Evolutionary conservation across 148 eudicot species (phyloP), one percentile per base, ranked within the genome.

Genomic region (Arctostaphylos glauca): DNA sequence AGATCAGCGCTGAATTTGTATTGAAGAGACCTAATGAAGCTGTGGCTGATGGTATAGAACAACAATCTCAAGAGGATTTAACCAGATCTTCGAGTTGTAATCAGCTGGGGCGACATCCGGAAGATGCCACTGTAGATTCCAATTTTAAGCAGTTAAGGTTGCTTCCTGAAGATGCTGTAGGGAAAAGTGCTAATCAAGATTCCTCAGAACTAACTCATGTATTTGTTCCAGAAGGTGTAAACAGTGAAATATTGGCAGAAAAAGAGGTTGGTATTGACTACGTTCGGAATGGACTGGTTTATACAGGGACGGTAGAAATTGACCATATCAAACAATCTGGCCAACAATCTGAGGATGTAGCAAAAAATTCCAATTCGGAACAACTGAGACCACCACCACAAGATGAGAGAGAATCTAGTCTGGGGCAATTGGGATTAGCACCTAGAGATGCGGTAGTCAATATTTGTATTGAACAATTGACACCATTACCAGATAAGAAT

Each of bases 251-350:
- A 38, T 79, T 76, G 83, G 72, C 80, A 52, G 83, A 83, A 48
- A 85, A 81, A 31, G 77, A 78, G 70, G 66, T 23, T 62, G 83
- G 41, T 73, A 76, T 81, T 9, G 86, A 83, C 86, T 53, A 76
- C 50, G 78, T 66, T 64, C 79, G 74, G 53, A 84, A 84, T 77
- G 76, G 62, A 80, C 52, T n/a, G 41, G 81, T 46, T 74, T 78
- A 59, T 44, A 75, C 67, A 71, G 49, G 62, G 77, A 77, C 55
- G 6, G 55, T 44, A 15, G 84, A 82, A 15, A 21, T 15, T 23
- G 41, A 75, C 67, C 47, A 48, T 44, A 8, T 77, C 75, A 81
- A 82, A 49, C 82, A 77, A 72, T 14, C n/a, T 16, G 66, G 60
- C 73, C 79, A 50, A 58, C 59, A 80, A 79, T 74, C 31, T 10